These are phyloP conservation scores for Diplodia mutila DNA, from an alignment of 2,329 filamentous ascomycete species.

Conservation along the genomic window DNA sequence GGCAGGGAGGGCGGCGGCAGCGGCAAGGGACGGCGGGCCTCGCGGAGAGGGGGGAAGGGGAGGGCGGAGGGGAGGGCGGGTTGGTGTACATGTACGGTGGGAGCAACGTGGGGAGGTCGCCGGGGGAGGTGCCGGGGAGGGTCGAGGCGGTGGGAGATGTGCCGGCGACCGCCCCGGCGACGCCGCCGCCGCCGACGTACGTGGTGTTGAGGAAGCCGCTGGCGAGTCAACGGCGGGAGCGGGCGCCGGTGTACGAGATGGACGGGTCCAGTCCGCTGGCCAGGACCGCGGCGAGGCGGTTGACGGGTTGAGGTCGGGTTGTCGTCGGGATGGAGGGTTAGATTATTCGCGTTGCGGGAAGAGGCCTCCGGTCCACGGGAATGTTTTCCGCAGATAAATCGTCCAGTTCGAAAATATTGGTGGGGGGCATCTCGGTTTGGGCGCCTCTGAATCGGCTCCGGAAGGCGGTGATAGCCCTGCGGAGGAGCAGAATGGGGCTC, in stretches of 20 bases:
- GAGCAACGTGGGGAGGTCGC: slow-evolving; percentile 1
- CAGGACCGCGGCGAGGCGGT: not conserved
- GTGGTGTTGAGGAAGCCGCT: slow-evolving; percentile 36
- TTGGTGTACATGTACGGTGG: not conserved
- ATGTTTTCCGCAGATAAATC: not conserved
- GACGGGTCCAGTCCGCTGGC: not conserved
- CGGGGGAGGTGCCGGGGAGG: slow-evolving; percentile 10
- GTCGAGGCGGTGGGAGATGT: slow-evolving; percentile 1
- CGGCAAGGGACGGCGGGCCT: not conserved
- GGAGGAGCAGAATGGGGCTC: not conserved
- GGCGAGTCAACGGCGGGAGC: not conserved
- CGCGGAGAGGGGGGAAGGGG: not conserved
- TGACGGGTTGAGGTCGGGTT: not conserved
- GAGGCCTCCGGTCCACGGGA: not conserved
- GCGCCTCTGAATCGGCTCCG: not conserved
- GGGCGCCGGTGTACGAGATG: not conserved
- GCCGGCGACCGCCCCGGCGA: not conserved
- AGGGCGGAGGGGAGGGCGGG: not conserved
- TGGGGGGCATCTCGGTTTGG: not conserved
- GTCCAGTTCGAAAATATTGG: not conserved
- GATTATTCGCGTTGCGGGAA: not conserved
- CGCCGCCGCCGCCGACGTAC: not conserved
- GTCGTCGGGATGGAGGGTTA: not conserved
- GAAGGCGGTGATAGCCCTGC: not conserved
- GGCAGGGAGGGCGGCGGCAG: not conserved